Evolutionary conservation across 2,329 filamentous ascomycete genomes (phyloP).

Genomic region (Xylariaceae sp.): DNA sequence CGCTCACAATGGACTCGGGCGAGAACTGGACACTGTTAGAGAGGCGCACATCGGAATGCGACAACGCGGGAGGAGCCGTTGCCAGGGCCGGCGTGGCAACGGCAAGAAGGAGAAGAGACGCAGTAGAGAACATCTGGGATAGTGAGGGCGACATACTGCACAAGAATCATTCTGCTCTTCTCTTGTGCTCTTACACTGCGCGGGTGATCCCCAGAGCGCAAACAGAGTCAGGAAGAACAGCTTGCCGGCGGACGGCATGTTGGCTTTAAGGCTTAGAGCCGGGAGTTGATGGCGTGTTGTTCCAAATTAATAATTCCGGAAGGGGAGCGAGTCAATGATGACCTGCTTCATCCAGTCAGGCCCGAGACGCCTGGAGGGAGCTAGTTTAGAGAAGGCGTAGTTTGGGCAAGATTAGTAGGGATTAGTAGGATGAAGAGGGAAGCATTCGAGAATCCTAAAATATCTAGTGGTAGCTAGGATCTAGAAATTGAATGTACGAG

Average conservation of each 20-base stretch:
- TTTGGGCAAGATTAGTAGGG: background rate
- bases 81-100: conserved; percentile 24
- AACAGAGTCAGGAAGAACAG: conserved; percentile 54
- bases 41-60: conserved; percentile 23
- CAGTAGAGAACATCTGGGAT: conserved; percentile 16
- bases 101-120: conserved; percentile 19
- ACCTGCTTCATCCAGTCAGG: conserved; percentile 22
- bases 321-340: conserved; percentile 2
- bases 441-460: conserved; percentile 5
- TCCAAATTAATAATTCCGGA: conserved; percentile 5
- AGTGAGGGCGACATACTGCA: conserved; percentile 42
- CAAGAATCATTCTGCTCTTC: conserved; percentile 43
- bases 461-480: conserved; percentile 1
- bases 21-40: conserved; percentile 65
- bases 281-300: conserved; percentile 8
- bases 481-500: conserved; percentile 16
- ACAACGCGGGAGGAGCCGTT: conserved; percentile 13
- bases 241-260: conserved; percentile 50
- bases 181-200: conserved; percentile 39
- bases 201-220: conserved; percentile 47
- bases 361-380: background rate
- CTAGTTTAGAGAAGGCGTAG: background rate
- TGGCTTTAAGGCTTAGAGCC: conserved; percentile 21
- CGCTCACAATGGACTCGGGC: conserved; percentile 80
- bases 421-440: background rate